Evolutionary conservation across 129 eudicot genomes (phyloP).

Genomic region (Flaveria brownii): DNA sequence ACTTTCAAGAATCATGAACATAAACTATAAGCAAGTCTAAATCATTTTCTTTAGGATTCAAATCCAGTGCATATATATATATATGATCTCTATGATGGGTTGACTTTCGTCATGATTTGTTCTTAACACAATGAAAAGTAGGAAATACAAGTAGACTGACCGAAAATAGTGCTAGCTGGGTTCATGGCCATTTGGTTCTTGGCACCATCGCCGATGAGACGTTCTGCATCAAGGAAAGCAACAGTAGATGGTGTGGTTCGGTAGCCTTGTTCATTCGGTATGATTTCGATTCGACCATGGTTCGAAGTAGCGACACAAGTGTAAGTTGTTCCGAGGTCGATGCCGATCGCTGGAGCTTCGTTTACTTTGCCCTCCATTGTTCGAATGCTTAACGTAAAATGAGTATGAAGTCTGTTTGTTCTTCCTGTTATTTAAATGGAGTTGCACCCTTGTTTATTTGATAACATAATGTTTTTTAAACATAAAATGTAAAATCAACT

Average conservation of each 20-base stretch:
- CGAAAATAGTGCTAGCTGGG: slow-evolving; percentile 17
- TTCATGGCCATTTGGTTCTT: slow-evolving; percentile 17
- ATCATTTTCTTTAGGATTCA: not conserved
- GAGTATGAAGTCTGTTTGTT: not conserved
- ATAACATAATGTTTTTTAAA: not conserved
- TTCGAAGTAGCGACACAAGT: not conserved
- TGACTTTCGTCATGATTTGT: not conserved
- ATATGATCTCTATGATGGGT: not conserved
- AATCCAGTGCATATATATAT: not conserved
- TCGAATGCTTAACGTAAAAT: not conserved
- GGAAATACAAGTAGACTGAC: slow-evolving; percentile 7
- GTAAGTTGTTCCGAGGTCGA: slow-evolving; percentile 20
- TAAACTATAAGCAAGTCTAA: not conserved
- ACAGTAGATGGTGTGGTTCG: slow-evolving; percentile 24
- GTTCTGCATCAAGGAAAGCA: slow-evolving; percentile 13
- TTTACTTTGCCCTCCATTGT: slow-evolving; percentile 15
- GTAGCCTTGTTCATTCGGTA: slow-evolving; percentile 26
- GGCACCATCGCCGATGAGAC: slow-evolving; percentile 21
- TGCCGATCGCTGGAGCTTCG: slow-evolving; percentile 1
- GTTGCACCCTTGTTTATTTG: not conserved
- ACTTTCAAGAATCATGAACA: not conserved
- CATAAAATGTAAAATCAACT: not conserved
- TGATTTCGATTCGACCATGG: slow-evolving; percentile 18
- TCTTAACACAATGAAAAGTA: not conserved
- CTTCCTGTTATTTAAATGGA: not conserved